Evolutionary conservation across 2,329 filamentous ascomycete species (phyloP).

Genomic region (Cladosporium sp.): DNA sequence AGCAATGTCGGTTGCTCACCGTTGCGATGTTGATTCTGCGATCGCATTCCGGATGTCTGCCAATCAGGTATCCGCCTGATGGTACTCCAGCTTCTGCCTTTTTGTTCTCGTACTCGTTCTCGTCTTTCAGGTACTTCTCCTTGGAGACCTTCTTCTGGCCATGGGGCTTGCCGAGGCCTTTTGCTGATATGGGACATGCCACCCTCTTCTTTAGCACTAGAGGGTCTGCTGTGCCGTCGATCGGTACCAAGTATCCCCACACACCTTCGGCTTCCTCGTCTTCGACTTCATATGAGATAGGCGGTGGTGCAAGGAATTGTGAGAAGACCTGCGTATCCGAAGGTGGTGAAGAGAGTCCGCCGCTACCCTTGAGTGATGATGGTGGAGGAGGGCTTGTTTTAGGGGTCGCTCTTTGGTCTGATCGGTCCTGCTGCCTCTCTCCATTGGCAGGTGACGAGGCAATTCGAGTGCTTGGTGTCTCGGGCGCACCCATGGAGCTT

Average conservation of each 20-base stretch:
- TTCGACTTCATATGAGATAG: slow-evolving; percentile 75
- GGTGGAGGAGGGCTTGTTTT: slow-evolving; percentile 36
- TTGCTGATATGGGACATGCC: slow-evolving; percentile 63
- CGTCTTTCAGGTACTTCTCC: slow-evolving; percentile 59
- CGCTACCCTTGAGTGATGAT: slow-evolving; percentile 39
- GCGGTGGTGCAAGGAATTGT: slow-evolving; percentile 75
- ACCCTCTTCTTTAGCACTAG: slow-evolving; percentile 76
- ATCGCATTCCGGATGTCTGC: slow-evolving; percentile 88
- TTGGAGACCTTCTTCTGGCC: slow-evolving; percentile 41
- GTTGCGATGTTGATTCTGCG: slow-evolving; percentile 70
- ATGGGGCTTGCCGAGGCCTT: slow-evolving; percentile 35
- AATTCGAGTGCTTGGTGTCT: not conserved
- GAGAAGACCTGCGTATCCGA: slow-evolving; percentile 78
- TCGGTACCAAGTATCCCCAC: slow-evolving; percentile 91
- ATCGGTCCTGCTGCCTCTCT: slow-evolving; percentile 20
- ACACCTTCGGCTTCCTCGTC: slow-evolving; percentile 84
- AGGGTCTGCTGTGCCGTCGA: slow-evolving; percentile 59
- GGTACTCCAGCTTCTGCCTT: slow-evolving; percentile 57
- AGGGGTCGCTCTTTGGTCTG: slow-evolving; percentile 51
- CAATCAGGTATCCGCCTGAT: slow-evolving; percentile 85
- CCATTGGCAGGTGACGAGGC: slow-evolving; percentile 3
- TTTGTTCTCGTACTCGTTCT: slow-evolving; percentile 62
- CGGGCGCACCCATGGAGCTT: slow-evolving; percentile 51
- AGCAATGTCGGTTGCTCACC: slow-evolving; percentile 83
- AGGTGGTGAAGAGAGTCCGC: slow-evolving; percentile 62